These are phyloP conservation scores for Pseudogymnoascus sp. DNA, from an alignment of 2,329 filamentous ascomycete species.

Conservation along the genomic window DNA sequence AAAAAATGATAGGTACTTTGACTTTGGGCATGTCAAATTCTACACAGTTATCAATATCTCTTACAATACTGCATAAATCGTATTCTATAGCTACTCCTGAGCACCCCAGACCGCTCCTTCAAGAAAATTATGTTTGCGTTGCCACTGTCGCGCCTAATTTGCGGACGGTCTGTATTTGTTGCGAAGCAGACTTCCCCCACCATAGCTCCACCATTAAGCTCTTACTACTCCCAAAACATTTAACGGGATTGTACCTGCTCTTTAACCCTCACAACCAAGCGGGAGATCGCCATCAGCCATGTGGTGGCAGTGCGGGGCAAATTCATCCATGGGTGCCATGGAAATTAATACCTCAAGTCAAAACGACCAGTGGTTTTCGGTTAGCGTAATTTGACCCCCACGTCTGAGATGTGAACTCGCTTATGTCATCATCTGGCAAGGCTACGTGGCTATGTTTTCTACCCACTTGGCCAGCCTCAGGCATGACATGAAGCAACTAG, in stretches of 20 bases:
- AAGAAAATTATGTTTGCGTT: conserved; percentile 9
- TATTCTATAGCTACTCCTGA: conserved; percentile 8
- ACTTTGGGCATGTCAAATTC: conserved; percentile 20
- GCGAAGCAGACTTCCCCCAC: neutral
- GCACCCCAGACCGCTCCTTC: neutral
- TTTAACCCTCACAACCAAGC: conserved; percentile 5
- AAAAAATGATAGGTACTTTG: conserved; percentile 22
- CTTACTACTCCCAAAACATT: neutral
- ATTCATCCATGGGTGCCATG: neutral
- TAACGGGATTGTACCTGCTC: conserved; percentile 5
- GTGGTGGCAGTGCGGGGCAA: neutral
- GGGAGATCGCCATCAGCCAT: conserved; percentile 11
- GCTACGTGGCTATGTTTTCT: too few species aligned
- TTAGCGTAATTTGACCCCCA: too few species aligned
- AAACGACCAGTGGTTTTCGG: too few species aligned
- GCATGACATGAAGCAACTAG: too few species aligned
- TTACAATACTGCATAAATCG: conserved; percentile 1
- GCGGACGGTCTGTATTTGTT: neutral
- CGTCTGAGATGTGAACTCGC: too few species aligned
- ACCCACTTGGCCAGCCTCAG: too few species aligned
- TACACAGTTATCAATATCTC: conserved; percentile 16
- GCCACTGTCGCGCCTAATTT: neutral
- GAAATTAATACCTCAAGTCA: too few species aligned
- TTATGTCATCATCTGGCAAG: too few species aligned
- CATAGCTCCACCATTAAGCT: conserved; percentile 11